phyloP scores from a whole-genome alignment of 2,329 filamentous ascomycete species.

The Stylonectria norvegica region DNA sequence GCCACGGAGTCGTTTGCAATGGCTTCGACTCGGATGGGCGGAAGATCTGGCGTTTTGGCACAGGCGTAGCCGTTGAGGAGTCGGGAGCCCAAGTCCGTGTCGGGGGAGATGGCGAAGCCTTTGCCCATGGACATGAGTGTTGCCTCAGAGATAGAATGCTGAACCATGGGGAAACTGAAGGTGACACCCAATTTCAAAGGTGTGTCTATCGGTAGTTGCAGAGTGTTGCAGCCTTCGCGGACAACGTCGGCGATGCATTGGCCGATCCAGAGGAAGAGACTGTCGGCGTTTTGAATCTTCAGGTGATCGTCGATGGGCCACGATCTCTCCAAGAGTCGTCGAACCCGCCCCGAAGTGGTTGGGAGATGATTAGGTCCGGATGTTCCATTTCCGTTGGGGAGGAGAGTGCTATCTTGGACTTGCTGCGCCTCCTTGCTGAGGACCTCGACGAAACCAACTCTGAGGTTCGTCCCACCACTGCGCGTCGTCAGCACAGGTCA shows the following conservation, averaged over 20 bases:
- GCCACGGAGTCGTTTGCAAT: slow-evolving; percentile 82
- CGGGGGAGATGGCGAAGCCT: slow-evolving; percentile 60
- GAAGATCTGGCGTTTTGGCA: slow-evolving; percentile 48
- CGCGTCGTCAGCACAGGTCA: slow-evolving; percentile 10
- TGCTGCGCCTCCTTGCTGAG: slow-evolving; percentile 34
- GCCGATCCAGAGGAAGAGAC: slow-evolving; percentile 79
- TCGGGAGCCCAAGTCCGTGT: slow-evolving; percentile 58
- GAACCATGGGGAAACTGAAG: slow-evolving; percentile 68
- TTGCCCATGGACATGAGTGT: slow-evolving; percentile 68
- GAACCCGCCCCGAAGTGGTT: slow-evolving; percentile 39
- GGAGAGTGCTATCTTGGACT: slow-evolving; percentile 7
- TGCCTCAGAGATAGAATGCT: slow-evolving; percentile 59
- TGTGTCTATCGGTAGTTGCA: slow-evolving; percentile 40
- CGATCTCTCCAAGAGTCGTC: slow-evolving; percentile 61
- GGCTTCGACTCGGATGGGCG: slow-evolving; percentile 66
- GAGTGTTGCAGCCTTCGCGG: slow-evolving; percentile 47
- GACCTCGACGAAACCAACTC: slow-evolving; percentile 65
- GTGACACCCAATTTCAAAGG: slow-evolving; percentile 64
- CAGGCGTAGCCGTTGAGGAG: slow-evolving; percentile 57
- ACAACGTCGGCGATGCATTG: slow-evolving; percentile 73
- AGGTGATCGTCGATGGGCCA: slow-evolving; percentile 73
- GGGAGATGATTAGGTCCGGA: slow-evolving; percentile 12
- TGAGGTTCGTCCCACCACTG: slow-evolving; percentile 65
- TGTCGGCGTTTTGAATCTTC: slow-evolving; percentile 70
- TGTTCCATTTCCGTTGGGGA: slow-evolving; percentile 5